phyloP scores from a whole-genome alignment of 1,284 basidiomycete genomes.

The Limonomyces culmigenus region DNA sequence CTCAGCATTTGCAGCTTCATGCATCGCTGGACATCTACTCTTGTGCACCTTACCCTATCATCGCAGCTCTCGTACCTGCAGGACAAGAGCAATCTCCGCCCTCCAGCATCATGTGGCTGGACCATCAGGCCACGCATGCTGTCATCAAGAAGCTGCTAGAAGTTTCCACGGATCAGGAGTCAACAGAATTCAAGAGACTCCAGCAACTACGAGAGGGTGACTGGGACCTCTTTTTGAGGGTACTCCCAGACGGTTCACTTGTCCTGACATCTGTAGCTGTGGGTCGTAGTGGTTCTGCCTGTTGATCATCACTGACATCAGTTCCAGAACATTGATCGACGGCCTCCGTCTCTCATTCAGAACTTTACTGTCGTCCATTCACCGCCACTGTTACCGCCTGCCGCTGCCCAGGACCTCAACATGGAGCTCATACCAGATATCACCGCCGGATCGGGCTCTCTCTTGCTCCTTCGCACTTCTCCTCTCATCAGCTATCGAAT shows the following conservation, averaged over 20 bases:
- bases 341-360: constrained; percentile 72
- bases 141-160: constrained; percentile 18
- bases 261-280: constrained; percentile 62
- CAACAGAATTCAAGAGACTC: constrained; percentile 25
- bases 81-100: too few species aligned
- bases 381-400: constrained; percentile 26
- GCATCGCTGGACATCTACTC: constrained; percentile 52
- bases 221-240: constrained; percentile 66
- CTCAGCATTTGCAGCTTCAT: constrained; percentile 72
- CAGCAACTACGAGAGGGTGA: constrained; percentile 48
- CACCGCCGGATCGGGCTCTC: constrained; percentile 12
- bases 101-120: constrained; percentile 47
- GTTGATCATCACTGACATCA: too few species aligned
- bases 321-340: constrained; percentile 67
- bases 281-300: too few species aligned
- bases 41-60: too few species aligned
- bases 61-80: constrained; percentile 13
- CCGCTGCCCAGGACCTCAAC: constrained; percentile 32
- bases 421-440: constrained; percentile 29
- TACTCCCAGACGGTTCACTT: constrained; percentile 54
- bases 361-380: constrained; percentile 59
- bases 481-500: constrained; percentile 41
- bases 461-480: constrained; percentile 43
- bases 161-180: constrained; percentile 22
- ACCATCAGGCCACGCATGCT: constrained; percentile 37